Percentiles rank a stretch among this genome's conserved stretches.
Evolutionary conservation across 2,329 filamentous ascomycete species (phyloP).

Genomic region (Xylaria sp.): DNA sequence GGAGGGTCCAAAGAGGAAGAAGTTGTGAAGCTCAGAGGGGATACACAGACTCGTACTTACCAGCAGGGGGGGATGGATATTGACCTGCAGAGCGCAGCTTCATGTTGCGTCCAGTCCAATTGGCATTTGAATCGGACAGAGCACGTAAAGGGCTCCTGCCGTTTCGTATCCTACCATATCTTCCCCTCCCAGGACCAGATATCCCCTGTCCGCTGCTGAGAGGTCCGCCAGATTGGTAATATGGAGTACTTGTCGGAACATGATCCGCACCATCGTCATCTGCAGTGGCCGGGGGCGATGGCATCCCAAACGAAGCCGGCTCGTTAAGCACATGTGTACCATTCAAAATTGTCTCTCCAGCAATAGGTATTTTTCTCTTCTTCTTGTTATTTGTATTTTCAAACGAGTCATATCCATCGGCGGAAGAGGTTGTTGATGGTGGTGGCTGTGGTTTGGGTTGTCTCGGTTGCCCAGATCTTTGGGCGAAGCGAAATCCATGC

Average conservation of each 20-base stretch:
- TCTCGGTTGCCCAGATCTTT: constrained; percentile 59
- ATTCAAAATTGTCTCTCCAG: constrained; percentile 72
- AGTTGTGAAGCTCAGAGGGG: background rate
- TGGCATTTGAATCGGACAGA: constrained; percentile 67
- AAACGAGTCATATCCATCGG: constrained; percentile 94
- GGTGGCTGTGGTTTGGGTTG: constrained; percentile 65
- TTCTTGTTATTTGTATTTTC: constrained; percentile 99
- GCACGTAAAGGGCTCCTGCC: constrained; percentile 72
- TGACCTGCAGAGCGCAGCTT: constrained; percentile 60
- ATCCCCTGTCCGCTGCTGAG: constrained; percentile 74
- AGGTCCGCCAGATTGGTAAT: constrained; percentile 62
- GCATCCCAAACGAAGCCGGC: constrained; percentile 49
- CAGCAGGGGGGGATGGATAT: constrained; percentile 54
- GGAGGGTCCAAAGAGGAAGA: constrained; percentile 2
- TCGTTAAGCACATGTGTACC: constrained; percentile 56
- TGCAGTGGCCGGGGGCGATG: constrained; percentile 50
- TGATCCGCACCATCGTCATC: constrained; percentile 52
- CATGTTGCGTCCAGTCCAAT: constrained; percentile 63
- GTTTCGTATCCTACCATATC: constrained; percentile 76
- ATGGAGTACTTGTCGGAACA: constrained; percentile 49
- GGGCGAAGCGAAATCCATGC: constrained; percentile 56
- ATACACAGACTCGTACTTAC: constrained; percentile 52
- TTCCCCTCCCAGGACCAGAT: constrained; percentile 85
- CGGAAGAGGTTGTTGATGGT: constrained; percentile 75
- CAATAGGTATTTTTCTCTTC: constrained; percentile 96